A percentile compares a stretch with the other conserved stretches of the same genome.
Conservation (phyloP, 2,329 filamentous ascomycete genomes). For the Beauveria medogensis region DNA sequence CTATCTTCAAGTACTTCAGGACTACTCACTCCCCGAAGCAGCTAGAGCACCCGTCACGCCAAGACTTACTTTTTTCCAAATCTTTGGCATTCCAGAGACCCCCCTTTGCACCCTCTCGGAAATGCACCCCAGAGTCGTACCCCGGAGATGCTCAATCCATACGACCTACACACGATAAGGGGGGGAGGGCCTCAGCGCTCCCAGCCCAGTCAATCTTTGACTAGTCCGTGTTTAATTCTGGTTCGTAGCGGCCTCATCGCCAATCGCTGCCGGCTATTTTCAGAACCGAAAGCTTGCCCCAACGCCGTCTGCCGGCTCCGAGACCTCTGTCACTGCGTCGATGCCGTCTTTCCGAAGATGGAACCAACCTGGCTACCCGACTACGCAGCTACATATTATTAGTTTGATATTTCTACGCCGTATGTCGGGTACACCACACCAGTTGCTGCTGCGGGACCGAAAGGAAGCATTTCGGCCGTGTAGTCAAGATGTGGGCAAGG, state of each 20-base stretch:
- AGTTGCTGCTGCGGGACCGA: neutral
- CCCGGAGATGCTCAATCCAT: constrained; percentile 7
- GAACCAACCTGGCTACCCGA: neutral
- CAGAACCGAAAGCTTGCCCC: neutral
- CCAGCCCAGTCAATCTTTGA: neutral
- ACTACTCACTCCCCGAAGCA: neutral
- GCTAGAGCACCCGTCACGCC: neutral
- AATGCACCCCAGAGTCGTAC: neutral
- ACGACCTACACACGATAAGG: constrained; percentile 1
- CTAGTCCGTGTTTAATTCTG: neutral
- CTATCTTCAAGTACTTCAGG: neutral
- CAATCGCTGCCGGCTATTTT: neutral
- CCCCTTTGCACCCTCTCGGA: neutral
- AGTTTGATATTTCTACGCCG: neutral
- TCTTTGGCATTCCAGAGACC: neutral
- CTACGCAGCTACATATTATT: neutral
- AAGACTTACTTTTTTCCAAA: neutral
- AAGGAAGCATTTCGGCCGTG: neutral
- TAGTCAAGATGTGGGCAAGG: neutral
- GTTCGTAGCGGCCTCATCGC: neutral
- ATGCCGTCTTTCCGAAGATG: neutral
- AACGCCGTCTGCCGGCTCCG: neutral
- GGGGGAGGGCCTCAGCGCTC: neutral
- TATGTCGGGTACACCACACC: no score
- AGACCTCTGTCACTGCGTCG: neutral